Evolutionary conservation across 169 alveolate species (phyloP), one percentile per base, ranked within the genome.

Genomic region (Cryptosporidium ubiquitum): DNA sequence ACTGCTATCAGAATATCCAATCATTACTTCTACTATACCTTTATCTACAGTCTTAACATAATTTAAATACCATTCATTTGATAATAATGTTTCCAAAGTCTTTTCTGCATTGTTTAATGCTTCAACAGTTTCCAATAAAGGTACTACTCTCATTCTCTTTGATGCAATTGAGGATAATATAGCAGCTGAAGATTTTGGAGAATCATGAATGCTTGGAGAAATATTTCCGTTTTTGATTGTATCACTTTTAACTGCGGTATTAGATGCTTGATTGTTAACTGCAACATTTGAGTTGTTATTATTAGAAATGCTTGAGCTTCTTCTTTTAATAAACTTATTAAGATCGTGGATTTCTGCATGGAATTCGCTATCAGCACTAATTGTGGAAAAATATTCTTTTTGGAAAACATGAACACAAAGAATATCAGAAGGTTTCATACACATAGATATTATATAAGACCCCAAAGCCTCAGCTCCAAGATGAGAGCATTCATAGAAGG

Each of bases 1-100:
- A 35, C 96, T 95, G 39, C 96, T 93, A 85, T 95, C 97, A 5
- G 97, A 95, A 86, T 93, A 95, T 20, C 97, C 97, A 35, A 95
- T 93, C 97, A 95, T 95, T 39, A 95, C 94, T 73, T 95, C 96
- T 68, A 86, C 92, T 33, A 92, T 93, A 84, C 89, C 92, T n/a
- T 60, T 84, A 75, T 93, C 94, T 16, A 70, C 61, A 35, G 68
- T 89, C 60, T 71, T 75, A 66, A 95, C 85, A 85, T 93, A 94
- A 42, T 85, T 86, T 44, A 86, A 74, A 91, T 95, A 95, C 95
- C 95, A 93, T 68, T 91, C 84, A 70, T 91, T 86, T 85, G 91
- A 84, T 69, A 95, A 69, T 23, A 94, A 91, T n/a, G 85, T 84
- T 84, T 92, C 95, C 84, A 95, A 75, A 47, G 94, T 93, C 73